Conservation (phyloP, 2,329 filamentous ascomycete species). For the Aureobasidium sp. region DNA sequence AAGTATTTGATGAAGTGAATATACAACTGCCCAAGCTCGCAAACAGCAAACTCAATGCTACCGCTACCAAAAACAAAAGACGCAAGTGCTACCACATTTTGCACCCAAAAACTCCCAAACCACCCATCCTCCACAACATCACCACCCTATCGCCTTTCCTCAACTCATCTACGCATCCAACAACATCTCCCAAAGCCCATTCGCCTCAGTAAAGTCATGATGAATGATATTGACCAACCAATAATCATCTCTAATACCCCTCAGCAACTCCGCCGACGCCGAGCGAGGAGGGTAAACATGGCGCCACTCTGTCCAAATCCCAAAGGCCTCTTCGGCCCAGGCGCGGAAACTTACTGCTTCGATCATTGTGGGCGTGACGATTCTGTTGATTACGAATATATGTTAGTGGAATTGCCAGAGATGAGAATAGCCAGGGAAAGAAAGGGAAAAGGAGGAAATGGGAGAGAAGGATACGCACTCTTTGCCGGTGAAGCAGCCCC, state of each 20-base stretch:
- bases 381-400: conserved; percentile 32
- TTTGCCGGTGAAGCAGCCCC: conserved; percentile 91
- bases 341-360: conserved; percentile 89
- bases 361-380: conserved; percentile 92
- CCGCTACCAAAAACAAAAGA: too few relatives aligned
- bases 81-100: too few relatives aligned
- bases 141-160: too few relatives aligned
- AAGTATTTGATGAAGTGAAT: too few relatives aligned
- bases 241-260: conserved; percentile 58
- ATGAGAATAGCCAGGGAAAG: background rate
- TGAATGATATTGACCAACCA: conserved; percentile 92
- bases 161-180: conserved; percentile 33
- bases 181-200: conserved; percentile 67
- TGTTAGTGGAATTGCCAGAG: background rate
- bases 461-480: conserved; percentile 40
- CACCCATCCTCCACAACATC: too few relatives aligned
- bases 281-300: conserved; percentile 74
- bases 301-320: conserved; percentile 92
- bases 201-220: conserved; percentile 64
- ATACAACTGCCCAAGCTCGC: too few relatives aligned
- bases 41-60: too few relatives aligned
- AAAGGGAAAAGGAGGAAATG: too few relatives aligned
- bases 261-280: conserved; percentile 64
- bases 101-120: too few relatives aligned
- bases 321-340: conserved; percentile 93